A percentile compares a stretch with the other conserved stretches of the same genome.
Evolutionary conservation across 1,284 basidiomycete genomes (phyloP).

Genomic region (Moesziomyces sp.): DNA sequence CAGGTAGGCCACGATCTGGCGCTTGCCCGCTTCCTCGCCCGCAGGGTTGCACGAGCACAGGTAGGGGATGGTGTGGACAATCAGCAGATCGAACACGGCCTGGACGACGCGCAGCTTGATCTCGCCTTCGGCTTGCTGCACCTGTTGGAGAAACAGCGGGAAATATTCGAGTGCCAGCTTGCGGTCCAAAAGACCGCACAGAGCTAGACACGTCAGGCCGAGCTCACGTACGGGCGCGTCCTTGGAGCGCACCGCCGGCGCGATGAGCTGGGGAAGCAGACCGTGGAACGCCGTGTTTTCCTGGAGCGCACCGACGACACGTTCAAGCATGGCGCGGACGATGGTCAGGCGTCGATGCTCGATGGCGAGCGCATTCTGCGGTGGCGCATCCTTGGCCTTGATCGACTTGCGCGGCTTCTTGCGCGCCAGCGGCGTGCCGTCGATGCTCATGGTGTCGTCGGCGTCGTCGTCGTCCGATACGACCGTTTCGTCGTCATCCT

Average conservation of each 20-base stretch:
- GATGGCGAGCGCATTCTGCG: conserved; percentile 43
- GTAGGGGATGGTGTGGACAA: conserved; percentile 86
- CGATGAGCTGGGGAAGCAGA: conserved; percentile 86
- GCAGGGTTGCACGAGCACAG: conserved; percentile 70
- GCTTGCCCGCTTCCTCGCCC: conserved; percentile 51
- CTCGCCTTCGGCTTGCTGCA: conserved; percentile 79
- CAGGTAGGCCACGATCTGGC: conserved; percentile 60
- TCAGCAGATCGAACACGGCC: conserved; percentile 88
- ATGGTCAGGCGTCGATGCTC: conserved; percentile 70
- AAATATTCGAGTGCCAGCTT: conserved; percentile 91
- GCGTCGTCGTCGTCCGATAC: conserved; percentile 39
- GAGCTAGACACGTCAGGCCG: conserved; percentile 83
- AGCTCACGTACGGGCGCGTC: conserved; percentile 85
- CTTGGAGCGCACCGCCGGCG: conserved; percentile 88
- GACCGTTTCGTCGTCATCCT: conserved; percentile 69
- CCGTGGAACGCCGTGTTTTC: conserved; percentile 94
- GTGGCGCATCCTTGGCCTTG: conserved; percentile 20
- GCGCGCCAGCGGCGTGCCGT: conserved; percentile 35
- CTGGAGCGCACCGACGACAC: conserved; percentile 78
- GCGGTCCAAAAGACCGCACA: conserved; percentile 90
- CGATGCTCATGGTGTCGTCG: conserved; percentile 47
- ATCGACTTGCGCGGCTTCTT: conserved; percentile 47
- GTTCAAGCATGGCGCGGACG: conserved; percentile 88
- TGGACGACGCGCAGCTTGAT: conserved; percentile 85
- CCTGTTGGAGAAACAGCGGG: conserved; percentile 87